Conservation (phyloP, 2,329 filamentous ascomycete species). For the Myriosclerotinia duriaeana region DNA sequence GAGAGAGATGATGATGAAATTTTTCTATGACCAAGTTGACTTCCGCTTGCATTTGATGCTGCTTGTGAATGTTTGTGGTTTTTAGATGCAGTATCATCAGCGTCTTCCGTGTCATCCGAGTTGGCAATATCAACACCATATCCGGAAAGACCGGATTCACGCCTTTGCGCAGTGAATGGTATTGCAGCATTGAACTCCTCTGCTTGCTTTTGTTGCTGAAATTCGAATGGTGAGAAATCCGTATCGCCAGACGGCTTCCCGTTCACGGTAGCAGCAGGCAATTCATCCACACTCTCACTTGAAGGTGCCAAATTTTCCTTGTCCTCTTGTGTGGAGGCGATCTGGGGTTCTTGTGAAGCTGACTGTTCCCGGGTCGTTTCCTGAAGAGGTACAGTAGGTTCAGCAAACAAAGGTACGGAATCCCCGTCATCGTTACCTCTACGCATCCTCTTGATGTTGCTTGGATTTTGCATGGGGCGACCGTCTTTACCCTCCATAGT, state of each 20-base stretch:
- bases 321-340: slow-evolving; percentile 30
- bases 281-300: slow-evolving; percentile 25
- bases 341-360: slow-evolving; percentile 34
- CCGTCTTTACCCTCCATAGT: slow-evolving; percentile 58
- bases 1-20: slow-evolving; percentile 63
- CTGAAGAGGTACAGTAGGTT: slow-evolving; percentile 46
- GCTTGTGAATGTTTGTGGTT: slow-evolving; percentile 24
- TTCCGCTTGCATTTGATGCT: slow-evolving; percentile 27
- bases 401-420: slow-evolving; percentile 72
- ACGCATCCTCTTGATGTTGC: slow-evolving; percentile 73
- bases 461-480: slow-evolving; percentile 60
- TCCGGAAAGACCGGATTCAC: slow-evolving; percentile 33
- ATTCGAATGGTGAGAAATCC: slow-evolving; percentile 62
- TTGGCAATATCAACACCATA: slow-evolving; percentile 35
- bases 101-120: slow-evolving; percentile 36
- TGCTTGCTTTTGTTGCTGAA: slow-evolving; percentile 48
- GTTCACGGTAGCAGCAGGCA: slow-evolving; percentile 35
- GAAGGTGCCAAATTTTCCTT: slow-evolving; percentile 40
- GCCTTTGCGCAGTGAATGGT: slow-evolving; percentile 35
- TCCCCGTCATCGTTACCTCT: slow-evolving; percentile 66
- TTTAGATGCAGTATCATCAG: slow-evolving; percentile 23
- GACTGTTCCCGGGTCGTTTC: slow-evolving; percentile 40
- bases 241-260: slow-evolving; percentile 49
- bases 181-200: slow-evolving; percentile 42
- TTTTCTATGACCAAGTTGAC: slow-evolving; percentile 41